Evolutionary conservation across 176 grass and related monocot species (phyloP).

Genomic region (Aegilops bicornis): DNA sequence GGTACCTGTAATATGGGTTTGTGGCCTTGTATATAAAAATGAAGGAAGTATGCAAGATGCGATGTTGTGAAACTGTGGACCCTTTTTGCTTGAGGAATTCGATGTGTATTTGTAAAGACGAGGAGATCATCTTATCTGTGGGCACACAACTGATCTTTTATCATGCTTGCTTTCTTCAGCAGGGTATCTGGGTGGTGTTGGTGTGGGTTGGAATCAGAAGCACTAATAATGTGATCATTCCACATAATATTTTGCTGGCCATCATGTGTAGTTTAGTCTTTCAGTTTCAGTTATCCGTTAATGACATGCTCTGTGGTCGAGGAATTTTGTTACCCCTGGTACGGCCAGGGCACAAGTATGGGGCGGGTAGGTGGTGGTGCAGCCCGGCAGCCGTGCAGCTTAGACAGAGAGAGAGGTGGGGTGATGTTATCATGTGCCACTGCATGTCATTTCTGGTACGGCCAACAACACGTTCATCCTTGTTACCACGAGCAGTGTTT

Average conservation of each 20-base stretch:
- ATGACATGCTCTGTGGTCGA: not conserved
- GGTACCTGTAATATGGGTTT: too few species aligned
- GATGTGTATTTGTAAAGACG: too few species aligned
- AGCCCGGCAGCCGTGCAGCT: too few species aligned
- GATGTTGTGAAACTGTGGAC: too few species aligned
- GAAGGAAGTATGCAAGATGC: too few species aligned
- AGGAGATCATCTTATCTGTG: too few species aligned
- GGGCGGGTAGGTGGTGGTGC: not conserved
- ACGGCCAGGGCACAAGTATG: constrained; percentile 17
- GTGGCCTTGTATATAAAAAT: too few species aligned
- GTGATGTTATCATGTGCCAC: not conserved
- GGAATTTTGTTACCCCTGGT: not conserved
- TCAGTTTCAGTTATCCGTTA: not conserved
- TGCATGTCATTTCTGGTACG: constrained; percentile 32
- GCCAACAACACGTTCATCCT: not conserved
- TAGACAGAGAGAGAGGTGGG: not conserved
- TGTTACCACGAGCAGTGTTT: not conserved
- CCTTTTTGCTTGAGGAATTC: too few species aligned
- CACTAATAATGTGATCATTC: not conserved
- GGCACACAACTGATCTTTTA: too few species aligned
- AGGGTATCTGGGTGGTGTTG: not conserved
- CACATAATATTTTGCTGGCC: not conserved
- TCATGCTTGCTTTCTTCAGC: not conserved
- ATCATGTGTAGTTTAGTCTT: not conserved
- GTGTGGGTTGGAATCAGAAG: not conserved